Evolutionary conservation across 73 alveolate genomes (phyloP), one percentile per base, ranked within the genome.

Genomic region (Vitrella brassicaformis): DNA sequence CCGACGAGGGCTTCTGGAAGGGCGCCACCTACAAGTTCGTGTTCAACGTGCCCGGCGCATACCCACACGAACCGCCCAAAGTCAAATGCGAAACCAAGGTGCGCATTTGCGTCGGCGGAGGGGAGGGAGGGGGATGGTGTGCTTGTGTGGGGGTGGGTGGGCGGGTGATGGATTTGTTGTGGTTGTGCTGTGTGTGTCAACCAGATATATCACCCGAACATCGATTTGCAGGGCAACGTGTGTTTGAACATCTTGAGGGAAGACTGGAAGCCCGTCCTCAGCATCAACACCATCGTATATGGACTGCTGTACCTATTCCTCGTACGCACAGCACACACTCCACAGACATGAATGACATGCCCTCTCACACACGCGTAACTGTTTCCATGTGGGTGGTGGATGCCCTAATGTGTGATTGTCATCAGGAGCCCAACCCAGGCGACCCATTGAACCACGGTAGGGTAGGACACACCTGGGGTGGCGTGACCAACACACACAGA

Each of bases 201-300:
- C n/a, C 56, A 39, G 89, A 93, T 93, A 64, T 92, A 89, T 85
- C 98, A 93, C 73, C 98, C 98, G 29, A 93, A 93, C 85, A 93
- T 93, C 67, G 97, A 93, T 84, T 74, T 87, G 66, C 81, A 90
- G 70, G 98, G 98, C 64, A 93, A 93, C 70, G 97, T 93, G 28
- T 93, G 98, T 81, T 75, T 93, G 67, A 93, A 93, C 72, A 91
- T 93, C 74, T 75, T 93, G 71, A 87, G 96, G 87, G 98, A 87
- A 25, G 98, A 92, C 83, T 93, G 98, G 97, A 93, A 90, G 79
- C 98, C 98, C 25, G 96, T 93, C 31, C 88, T 89, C 39, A 88
- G 91, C 30, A 82, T 92, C 31, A 85, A 83, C 70, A 82, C 92
- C 18, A 92, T 88, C 64, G 81, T 92, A 67, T 84, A 86, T 27